Evolutionary conservation across 305 asterid genomes (phyloP).

Genomic region (Rubia peregrina): DNA sequence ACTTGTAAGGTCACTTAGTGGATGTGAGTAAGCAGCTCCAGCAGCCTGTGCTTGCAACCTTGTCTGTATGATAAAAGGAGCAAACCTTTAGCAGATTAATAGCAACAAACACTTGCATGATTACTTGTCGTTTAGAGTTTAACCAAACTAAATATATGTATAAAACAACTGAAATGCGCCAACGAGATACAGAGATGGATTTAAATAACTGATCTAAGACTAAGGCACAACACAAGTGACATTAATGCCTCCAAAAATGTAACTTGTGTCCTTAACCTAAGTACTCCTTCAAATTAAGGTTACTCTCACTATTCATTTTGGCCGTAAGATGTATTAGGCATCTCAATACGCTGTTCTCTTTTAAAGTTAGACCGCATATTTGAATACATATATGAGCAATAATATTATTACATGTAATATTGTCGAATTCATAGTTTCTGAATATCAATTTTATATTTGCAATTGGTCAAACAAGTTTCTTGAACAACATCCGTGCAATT

Average conservation of each 20-base stretch:
- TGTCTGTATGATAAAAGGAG: conserved; percentile 39
- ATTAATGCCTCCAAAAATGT: too few species aligned
- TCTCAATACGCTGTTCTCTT: background rate
- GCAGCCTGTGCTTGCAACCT: conserved; percentile 99
- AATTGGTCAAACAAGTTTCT: too few species aligned
- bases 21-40: conserved; percentile 81
- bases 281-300: too few species aligned
- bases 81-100: background rate
- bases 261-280: background rate
- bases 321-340: background rate
- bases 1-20: conserved; percentile 67
- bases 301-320: background rate
- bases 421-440: too few species aligned
- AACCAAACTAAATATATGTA: too few species aligned
- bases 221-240: background rate
- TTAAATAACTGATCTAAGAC: background rate
- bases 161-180: background rate
- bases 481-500: too few species aligned
- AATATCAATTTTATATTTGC: too few species aligned
- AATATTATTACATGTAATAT: too few species aligned
- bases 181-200: background rate
- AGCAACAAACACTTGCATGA: background rate
- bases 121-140: background rate
- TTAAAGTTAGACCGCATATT: too few species aligned
- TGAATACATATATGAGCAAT: too few species aligned